phyloP scores from a whole-genome alignment of 495 filamentous ascomycete species.

The Neurospora sublineolata region DNA sequence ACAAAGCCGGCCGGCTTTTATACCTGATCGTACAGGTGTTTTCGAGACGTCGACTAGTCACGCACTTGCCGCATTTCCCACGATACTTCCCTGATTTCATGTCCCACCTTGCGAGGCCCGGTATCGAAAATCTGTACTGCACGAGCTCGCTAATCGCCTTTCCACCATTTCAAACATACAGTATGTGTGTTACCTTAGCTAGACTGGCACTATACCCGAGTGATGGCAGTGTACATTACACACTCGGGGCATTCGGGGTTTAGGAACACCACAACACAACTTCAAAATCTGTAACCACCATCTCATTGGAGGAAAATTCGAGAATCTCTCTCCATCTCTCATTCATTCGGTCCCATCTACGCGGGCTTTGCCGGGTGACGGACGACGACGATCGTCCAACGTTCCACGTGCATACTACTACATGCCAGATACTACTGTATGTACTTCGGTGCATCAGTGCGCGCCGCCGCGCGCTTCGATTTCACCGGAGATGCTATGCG shows the following conservation, averaged over 20 bases:
- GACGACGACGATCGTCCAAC: not conserved
- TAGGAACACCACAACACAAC: not conserved
- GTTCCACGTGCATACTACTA: not conserved
- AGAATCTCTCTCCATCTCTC: not conserved
- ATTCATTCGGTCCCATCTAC: not conserved
- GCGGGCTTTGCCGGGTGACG: not conserved
- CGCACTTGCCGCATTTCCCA: not conserved
- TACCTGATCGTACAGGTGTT: not conserved
- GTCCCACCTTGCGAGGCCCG: not conserved
- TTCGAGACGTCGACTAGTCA: not conserved
- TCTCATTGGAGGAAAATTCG: not conserved
- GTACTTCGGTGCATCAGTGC: not conserved
- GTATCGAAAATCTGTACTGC: not conserved
- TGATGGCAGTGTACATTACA: not conserved
- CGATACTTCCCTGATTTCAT: not conserved
- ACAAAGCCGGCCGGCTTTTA: not conserved
- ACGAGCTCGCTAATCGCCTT: not conserved
- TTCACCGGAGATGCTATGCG: not conserved
- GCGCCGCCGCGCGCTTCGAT: not conserved
- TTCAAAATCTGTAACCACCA: not conserved
- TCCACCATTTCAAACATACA: not conserved
- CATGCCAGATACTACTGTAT: not conserved
- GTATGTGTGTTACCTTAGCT: not conserved
- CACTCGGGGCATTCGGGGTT: not conserved
- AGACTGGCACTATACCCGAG: not conserved